These are phyloP conservation scores for Salix purpurea DNA, from an alignment of 345 rosid genomes.

Conservation along the genomic window DNA sequence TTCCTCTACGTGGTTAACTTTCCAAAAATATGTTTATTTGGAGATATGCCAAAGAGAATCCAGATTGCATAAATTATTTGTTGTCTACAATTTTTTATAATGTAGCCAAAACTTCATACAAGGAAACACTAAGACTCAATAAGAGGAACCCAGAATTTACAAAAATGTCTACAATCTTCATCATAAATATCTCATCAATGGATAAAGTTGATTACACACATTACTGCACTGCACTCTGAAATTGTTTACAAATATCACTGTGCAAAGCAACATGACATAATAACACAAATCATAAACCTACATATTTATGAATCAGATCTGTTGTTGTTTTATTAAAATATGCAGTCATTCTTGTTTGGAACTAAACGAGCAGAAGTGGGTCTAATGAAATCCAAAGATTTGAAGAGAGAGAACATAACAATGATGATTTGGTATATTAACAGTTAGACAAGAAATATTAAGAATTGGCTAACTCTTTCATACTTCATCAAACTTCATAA, in stretches of 20 bases:
- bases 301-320: background rate
- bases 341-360: background rate
- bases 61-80: too few species aligned
- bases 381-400: background rate
- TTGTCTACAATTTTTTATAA: too few species aligned
- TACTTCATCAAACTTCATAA: slow-evolving; percentile 98
- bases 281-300: background rate
- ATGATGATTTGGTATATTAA: too few species aligned
- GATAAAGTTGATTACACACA: background rate
- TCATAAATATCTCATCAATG: background rate
- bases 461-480: slow-evolving; percentile 12
- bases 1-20: too few species aligned
- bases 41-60: too few species aligned
- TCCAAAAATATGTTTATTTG: too few species aligned
- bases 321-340: background rate
- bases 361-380: background rate
- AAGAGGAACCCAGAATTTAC: background rate
- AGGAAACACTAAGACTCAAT: too few species aligned
- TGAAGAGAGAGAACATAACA: too few species aligned
- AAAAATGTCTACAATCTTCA: background rate
- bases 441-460: background rate
- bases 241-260: background rate
- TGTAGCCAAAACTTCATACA: too few species aligned
- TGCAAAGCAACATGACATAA: background rate
- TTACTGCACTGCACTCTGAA: background rate